Percentiles rank a stretch among this genome's conserved stretches.
phyloP scores from a whole-genome alignment of 106 monocot genomes.

The Apostasia shenzhenica region DNA sequence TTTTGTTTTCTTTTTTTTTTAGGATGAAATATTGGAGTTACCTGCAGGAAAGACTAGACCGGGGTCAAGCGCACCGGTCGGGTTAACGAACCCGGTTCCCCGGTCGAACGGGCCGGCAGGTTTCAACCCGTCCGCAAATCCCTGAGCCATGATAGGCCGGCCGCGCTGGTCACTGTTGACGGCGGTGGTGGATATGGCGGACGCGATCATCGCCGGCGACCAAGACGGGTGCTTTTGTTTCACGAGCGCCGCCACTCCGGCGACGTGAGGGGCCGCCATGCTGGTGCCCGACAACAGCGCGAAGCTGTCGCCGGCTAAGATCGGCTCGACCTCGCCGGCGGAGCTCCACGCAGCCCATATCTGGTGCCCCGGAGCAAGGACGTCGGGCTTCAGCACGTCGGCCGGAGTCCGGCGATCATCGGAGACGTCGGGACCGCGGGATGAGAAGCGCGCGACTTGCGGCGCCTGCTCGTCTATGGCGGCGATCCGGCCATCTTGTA shows the following conservation, averaged over 20 bases:
- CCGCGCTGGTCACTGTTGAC: slow-evolving; percentile 23
- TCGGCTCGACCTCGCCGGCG: slow-evolving; percentile 33
- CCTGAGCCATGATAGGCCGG: slow-evolving; percentile 45
- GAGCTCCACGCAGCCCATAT: slow-evolving; percentile 93
- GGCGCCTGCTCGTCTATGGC: slow-evolving; percentile 22
- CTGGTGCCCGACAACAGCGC: slow-evolving; percentile 78
- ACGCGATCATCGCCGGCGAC: slow-evolving; percentile 64
- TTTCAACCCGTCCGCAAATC: slow-evolving; percentile 6
- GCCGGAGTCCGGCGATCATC: slow-evolving; percentile 25
- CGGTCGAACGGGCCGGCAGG: slow-evolving; percentile 67
- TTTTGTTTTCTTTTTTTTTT: too few relatives aligned
- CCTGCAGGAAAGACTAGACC: slow-evolving; percentile 62
- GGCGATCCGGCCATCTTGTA: slow-evolving; percentile 55
- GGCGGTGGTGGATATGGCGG: slow-evolving; percentile 59
- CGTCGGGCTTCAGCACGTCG: slow-evolving; percentile 75
- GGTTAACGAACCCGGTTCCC: slow-evolving; percentile 64
- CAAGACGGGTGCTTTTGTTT: slow-evolving; percentile 48
- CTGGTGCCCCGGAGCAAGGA: slow-evolving; percentile 65
- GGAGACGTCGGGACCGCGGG: slow-evolving; percentile 61
- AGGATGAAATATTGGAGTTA: too few relatives aligned
- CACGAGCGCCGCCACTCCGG: slow-evolving; percentile 65
- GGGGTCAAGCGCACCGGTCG: slow-evolving; percentile 47
- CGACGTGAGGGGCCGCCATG: slow-evolving; percentile 81
- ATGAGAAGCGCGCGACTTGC: slow-evolving; percentile 49
- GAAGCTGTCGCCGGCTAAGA: slow-evolving; percentile 39